Evolutionary conservation across 495 filamentous ascomycete species (phyloP).

Genomic region (Hyaloscypha bicolor): DNA sequence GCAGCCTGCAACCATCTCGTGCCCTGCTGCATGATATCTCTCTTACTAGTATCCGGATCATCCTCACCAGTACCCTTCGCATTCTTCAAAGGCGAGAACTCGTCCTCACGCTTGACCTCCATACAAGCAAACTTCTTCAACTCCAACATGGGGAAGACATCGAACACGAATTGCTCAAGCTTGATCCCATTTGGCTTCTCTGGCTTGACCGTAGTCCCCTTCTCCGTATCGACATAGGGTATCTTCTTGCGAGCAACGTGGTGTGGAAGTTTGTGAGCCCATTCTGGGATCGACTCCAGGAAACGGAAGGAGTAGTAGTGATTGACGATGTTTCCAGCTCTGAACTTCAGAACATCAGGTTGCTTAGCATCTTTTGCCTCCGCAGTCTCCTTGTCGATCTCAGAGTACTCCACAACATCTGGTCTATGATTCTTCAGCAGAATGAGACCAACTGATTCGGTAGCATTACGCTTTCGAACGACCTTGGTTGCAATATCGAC

Average conservation of each 20-base stretch:
- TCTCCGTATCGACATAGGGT: slow-evolving; percentile 74
- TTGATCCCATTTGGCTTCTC: slow-evolving; percentile 97
- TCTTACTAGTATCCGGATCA: slow-evolving; percentile 87
- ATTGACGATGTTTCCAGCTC: slow-evolving; percentile 99
- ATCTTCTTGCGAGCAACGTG: slow-evolving; percentile 99
- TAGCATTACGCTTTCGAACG: slow-evolving; percentile 95
- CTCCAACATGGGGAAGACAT: slow-evolving; percentile 90
- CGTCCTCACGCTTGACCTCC: slow-evolving; percentile 95
- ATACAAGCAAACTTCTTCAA: slow-evolving; percentile 90
- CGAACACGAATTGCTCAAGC: slow-evolving; percentile 98
- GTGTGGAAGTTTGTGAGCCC: slow-evolving; percentile 84
- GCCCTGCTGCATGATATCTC: slow-evolving; percentile 88
- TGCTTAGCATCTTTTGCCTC: slow-evolving; percentile 89
- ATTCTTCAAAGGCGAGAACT: slow-evolving; percentile 99
- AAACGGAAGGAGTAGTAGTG: slow-evolving; percentile 98
- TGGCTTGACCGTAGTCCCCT: slow-evolving; percentile 80
- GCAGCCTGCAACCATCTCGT: slow-evolving; percentile 78
- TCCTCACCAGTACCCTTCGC: slow-evolving; percentile 88
- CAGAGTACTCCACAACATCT: slow-evolving; percentile 98
- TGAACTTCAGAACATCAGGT: slow-evolving; percentile 84
- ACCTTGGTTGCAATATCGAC: slow-evolving; percentile 99
- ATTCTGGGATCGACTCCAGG: slow-evolving; percentile 85
- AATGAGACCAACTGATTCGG: slow-evolving; percentile 95
- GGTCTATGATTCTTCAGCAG: slow-evolving; percentile 93
- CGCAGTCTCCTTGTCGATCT: slow-evolving; percentile 85